phyloP scores from a whole-genome alignment of 345 rosid species.

The Pistacia vera region DNA sequence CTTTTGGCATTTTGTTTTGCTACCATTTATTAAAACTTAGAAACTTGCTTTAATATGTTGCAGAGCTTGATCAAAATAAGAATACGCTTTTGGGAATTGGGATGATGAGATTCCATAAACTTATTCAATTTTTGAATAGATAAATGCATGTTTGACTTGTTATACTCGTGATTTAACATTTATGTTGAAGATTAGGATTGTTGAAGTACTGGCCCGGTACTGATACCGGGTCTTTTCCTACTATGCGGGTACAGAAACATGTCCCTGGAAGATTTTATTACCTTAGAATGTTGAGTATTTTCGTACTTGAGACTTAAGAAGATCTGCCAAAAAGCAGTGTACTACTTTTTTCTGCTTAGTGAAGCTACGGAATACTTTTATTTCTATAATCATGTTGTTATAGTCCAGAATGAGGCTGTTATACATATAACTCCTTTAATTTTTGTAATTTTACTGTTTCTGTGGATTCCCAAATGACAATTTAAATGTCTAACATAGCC shows the following conservation, averaged over 20 bases:
- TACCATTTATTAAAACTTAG: too few species aligned
- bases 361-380: background rate
- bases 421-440: background rate
- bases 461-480: background rate
- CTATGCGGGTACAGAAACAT: too few species aligned
- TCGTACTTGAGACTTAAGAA: background rate
- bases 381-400: background rate
- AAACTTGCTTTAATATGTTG: background rate
- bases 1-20: background rate
- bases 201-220: background rate
- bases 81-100: background rate
- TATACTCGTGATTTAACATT: background rate
- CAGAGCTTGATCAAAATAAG: background rate
- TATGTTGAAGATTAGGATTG: too few species aligned
- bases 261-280: background rate
- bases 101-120: background rate
- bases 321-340: too few species aligned
- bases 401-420: background rate
- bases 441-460: background rate
- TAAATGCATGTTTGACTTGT: background rate
- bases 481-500: constrained; percentile 14
- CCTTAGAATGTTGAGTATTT: background rate
- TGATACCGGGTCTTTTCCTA: too few species aligned
- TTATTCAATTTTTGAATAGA: background rate
- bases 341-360: too few species aligned